phyloP scores from a whole-genome alignment of 768 basidiomycete genomes.

The Leccinum subtestaceum region DNA sequence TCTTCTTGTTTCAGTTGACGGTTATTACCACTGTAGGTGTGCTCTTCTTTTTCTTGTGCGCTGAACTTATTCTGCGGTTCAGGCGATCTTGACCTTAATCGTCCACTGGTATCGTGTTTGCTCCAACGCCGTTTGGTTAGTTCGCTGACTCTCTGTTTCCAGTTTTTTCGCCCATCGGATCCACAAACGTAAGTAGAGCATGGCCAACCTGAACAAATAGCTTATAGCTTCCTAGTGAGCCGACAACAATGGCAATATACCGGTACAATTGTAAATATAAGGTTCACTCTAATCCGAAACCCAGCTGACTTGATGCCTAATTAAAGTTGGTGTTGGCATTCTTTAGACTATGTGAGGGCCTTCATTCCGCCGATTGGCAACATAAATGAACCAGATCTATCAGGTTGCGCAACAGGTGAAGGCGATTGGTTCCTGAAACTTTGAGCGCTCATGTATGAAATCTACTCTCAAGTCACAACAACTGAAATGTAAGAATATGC shows the following conservation, averaged over 20 bases:
- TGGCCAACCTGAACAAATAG: background rate
- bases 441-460: constrained; percentile 10
- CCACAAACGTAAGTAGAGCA: constrained; percentile 34
- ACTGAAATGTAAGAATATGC: constrained; percentile 27
- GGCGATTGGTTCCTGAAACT: background rate
- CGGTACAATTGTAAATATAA: constrained; percentile 32
- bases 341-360: constrained; percentile 31
- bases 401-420: constrained; percentile 37
- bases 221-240: constrained; percentile 22
- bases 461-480: constrained; percentile 25
- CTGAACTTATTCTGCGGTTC: constrained; percentile 23
- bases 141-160: background rate
- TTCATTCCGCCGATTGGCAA: background rate
- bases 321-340: constrained; percentile 29
- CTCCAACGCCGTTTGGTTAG: background rate
- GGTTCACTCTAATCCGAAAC: background rate
- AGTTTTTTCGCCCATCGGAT: constrained; percentile 43
- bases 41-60: background rate
- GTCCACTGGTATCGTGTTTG: constrained; percentile 45
- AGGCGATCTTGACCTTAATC: constrained; percentile 47
- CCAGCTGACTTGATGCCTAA: constrained; percentile 1
- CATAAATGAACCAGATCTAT: background rate
- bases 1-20: constrained; percentile 20
- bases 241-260: constrained; percentile 31
- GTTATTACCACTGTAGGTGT: constrained; percentile 31